Conservation (phyloP, 768 basidiomycete species). For the Austroboletus festivus region DNA sequence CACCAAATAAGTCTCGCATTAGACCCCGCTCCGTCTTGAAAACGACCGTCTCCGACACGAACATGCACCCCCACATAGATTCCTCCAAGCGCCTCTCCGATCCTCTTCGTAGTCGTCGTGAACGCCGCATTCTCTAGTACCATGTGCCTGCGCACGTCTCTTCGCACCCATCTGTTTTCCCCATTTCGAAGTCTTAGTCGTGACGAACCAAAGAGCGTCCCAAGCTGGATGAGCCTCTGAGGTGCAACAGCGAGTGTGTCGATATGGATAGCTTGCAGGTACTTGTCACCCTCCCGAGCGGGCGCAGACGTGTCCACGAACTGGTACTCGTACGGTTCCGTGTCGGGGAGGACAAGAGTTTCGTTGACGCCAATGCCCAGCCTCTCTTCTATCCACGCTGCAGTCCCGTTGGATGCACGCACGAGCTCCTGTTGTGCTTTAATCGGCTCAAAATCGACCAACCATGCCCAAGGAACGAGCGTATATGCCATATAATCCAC, state of each 20-base stretch:
- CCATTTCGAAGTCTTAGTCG: constrained; percentile 51
- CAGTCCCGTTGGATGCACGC: constrained; percentile 48
- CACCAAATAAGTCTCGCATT: constrained; percentile 55
- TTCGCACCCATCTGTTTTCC: constrained; percentile 41
- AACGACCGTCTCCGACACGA: constrained; percentile 66
- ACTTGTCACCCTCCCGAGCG: constrained; percentile 9
- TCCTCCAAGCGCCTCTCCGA: constrained; percentile 42
- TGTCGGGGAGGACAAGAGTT: constrained; percentile 49
- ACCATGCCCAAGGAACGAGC: constrained; percentile 64
- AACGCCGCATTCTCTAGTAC: constrained; percentile 43
- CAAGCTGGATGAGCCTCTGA: constrained; percentile 62
- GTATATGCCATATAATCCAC: constrained; percentile 59
- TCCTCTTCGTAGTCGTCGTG: constrained; percentile 38
- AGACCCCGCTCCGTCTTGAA: constrained; percentile 38
- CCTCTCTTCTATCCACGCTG: constrained; percentile 22
- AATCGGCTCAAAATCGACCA: constrained; percentile 52
- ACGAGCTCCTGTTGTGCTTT: constrained; percentile 40
- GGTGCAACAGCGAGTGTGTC: constrained; percentile 8
- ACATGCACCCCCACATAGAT: constrained; percentile 64
- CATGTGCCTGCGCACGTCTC: constrained; percentile 49
- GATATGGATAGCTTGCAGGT: constrained; percentile 4
- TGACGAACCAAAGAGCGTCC: constrained; percentile 74
- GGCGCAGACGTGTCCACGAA: constrained; percentile 19
- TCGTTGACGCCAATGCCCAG: constrained; percentile 36
- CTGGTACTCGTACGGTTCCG: constrained; percentile 49